Base-by-base conservation (phyloP, 2,329 filamentous ascomycete species). In the Pezicula rhizophila region DNA sequence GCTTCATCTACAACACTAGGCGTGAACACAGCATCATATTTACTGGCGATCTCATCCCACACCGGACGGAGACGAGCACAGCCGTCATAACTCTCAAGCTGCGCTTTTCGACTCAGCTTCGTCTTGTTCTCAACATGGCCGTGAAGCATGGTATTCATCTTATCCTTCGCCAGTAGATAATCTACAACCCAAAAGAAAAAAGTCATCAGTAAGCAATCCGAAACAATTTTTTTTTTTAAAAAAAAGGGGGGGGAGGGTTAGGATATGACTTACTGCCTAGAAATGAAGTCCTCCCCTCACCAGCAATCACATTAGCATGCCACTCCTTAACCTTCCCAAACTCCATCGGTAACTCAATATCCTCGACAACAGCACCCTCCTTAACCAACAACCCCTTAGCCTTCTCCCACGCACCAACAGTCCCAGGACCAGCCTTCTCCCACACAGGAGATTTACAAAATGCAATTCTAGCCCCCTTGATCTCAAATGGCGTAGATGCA, bases 1-100 rank as follows among this genome's bases (percentile, higher is more conserved):
- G 82, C 82, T 54, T 82, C 80, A 47, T 81, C 82, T 0, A 73
- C 57, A 0, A 75, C 77, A 55, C 79, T 83, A 0, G 82, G 81
- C 0, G 73, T 75, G 8, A 86, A 54, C 0, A 85, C 68, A 0
- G 77, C 78, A 12, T 70, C 73, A 50, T 82, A 85, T 14, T 64
- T 59, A 1, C 64, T 63, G 0, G 73, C 70, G 4, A 84, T 69
- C 2, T 62, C 66, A 55, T 85, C 82, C 4, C 79, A 71, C 15
- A 71, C 66, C 0, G 79, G 78, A 26, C 82, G 65, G 14, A 80
- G 65, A 0, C 68, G 68, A 0, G 79, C 76, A 15, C 79, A 70
- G 1, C 67, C 66, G 53, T 85, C 80, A 38, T 63, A 42, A 25
- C 20, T 28, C 4, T 73, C 67, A 0, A 82, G 58, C 40, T 78